Conservation (phyloP, 2,329 filamentous ascomycete species). For the Ilyonectria destructans region DNA sequence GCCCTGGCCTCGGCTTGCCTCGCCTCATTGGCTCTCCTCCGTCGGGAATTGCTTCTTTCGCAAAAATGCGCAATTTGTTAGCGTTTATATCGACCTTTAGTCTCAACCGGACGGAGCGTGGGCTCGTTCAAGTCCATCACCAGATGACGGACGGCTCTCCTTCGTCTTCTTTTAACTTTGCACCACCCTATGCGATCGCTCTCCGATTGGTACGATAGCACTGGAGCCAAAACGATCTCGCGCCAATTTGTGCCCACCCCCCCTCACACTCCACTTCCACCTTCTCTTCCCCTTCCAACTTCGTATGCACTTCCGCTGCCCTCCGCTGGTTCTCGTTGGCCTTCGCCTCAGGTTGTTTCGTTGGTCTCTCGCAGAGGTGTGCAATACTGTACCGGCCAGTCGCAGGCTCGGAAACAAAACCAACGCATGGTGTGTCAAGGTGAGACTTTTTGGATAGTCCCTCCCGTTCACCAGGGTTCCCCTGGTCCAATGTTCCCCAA, state of each 20-base stretch:
- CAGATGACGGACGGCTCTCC: conserved; percentile 31
- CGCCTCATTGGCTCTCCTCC: neutral
- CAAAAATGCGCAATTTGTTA: conserved; percentile 34
- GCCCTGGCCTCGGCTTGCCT: neutral
- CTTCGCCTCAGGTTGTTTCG: conserved; percentile 1
- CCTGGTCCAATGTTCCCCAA: conserved; percentile 21
- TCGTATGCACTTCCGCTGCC: conserved; percentile 16
- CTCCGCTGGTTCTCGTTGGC: conserved; percentile 7
- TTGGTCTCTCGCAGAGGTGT: conserved; percentile 1
- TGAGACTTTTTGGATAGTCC: conserved; percentile 9
- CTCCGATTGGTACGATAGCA: conserved; percentile 55
- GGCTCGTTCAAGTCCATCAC: conserved; percentile 29
- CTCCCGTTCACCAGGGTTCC: conserved; percentile 15
- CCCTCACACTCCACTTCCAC: conserved; percentile 39
- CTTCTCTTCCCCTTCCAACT: conserved; percentile 30
- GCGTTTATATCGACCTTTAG: conserved; percentile 38
- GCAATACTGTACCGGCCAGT: neutral
- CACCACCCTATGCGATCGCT: conserved; percentile 50
- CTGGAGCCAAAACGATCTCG: conserved; percentile 38
- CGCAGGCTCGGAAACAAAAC: conserved; percentile 7
- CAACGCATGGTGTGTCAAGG: conserved; percentile 5
- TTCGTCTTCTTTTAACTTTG: conserved; percentile 45
- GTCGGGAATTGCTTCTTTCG: conserved; percentile 40
- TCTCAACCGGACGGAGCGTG: conserved; percentile 29
- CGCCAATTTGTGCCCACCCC: conserved; percentile 44